Conservation (phyloP, 257 asterid species). For the Salvia miltiorrhiza region DNA sequence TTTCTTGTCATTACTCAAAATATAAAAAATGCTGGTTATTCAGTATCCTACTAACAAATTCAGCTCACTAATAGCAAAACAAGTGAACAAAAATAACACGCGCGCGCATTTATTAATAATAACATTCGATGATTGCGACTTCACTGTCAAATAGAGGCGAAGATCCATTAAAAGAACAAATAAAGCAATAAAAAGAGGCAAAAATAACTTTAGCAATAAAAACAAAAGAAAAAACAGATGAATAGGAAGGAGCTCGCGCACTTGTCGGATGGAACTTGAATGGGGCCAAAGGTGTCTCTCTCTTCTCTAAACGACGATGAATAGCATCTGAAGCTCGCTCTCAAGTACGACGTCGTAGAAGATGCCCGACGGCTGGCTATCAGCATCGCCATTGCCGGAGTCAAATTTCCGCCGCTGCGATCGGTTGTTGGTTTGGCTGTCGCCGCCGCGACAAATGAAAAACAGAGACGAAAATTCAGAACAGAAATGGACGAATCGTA, state of each 20-base stretch:
- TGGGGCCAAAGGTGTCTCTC: slow-evolving; percentile 89
- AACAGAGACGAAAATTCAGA: background rate
- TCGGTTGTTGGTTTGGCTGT: background rate
- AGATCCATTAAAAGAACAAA: background rate
- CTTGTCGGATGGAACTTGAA: slow-evolving; percentile 83
- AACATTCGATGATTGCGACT: background rate
- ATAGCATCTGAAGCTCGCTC: slow-evolving; percentile 51
- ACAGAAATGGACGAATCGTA: slow-evolving; percentile 5
- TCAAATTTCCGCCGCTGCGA: slow-evolving; percentile 10
- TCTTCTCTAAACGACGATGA: slow-evolving; percentile 79
- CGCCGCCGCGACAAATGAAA: slow-evolving; percentile 11
- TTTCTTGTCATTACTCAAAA: background rate
- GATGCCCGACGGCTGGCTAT: slow-evolving; percentile 55
- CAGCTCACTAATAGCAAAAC: background rate
- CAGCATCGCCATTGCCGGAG: slow-evolving; percentile 51
- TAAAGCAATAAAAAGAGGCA: background rate
- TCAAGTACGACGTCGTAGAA: slow-evolving; percentile 24
- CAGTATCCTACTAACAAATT: background rate
- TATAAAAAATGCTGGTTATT: background rate
- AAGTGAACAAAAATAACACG: background rate
- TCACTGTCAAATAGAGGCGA: background rate
- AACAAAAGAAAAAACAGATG: background rate
- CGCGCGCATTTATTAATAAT: background rate
- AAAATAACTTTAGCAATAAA: background rate
- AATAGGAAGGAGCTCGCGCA: background rate